phyloP scores from a whole-genome alignment of 805 yeast genomes.

The Suhomyces kilbournensis region DNA sequence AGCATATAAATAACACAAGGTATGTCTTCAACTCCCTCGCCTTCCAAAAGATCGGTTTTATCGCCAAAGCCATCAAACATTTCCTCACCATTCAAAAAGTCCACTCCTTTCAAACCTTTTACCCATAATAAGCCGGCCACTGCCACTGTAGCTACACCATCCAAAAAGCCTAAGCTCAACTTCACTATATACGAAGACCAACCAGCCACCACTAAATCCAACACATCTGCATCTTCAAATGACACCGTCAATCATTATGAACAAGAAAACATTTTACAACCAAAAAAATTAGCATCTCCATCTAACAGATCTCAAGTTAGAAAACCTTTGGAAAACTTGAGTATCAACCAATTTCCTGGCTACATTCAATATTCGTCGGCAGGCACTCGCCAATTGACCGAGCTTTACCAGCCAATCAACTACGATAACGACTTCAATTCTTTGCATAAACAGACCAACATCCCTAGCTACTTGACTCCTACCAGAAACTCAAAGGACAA shows the following conservation, averaged over 20 bases:
- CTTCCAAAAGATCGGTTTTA: constrained; percentile 18
- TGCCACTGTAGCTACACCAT: constrained; percentile 2
- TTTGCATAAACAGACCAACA: constrained; percentile 26
- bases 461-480: constrained; percentile 37
- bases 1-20: neutral
- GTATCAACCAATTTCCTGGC: constrained; percentile 31
- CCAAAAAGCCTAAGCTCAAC: constrained; percentile 15
- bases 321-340: constrained; percentile 26
- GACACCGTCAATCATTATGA: constrained; percentile 29
- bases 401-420: constrained; percentile 30
- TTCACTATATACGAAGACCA: constrained; percentile 22
- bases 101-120: neutral
- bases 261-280: constrained; percentile 42
- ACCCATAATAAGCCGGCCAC: constrained; percentile 1
- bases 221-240: neutral
- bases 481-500: constrained; percentile 20
- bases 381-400: constrained; percentile 17
- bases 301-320: constrained; percentile 13
- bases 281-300: constrained; percentile 15
- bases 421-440: constrained; percentile 26
- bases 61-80: constrained; percentile 23
- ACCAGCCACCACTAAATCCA: constrained; percentile 2
- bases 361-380: constrained; percentile 12
- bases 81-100: constrained; percentile 10
- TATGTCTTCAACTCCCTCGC: constrained; percentile 13